Base-by-base conservation (phyloP, 768 basidiomycete genomes). In the Mycena rosella region DNA sequence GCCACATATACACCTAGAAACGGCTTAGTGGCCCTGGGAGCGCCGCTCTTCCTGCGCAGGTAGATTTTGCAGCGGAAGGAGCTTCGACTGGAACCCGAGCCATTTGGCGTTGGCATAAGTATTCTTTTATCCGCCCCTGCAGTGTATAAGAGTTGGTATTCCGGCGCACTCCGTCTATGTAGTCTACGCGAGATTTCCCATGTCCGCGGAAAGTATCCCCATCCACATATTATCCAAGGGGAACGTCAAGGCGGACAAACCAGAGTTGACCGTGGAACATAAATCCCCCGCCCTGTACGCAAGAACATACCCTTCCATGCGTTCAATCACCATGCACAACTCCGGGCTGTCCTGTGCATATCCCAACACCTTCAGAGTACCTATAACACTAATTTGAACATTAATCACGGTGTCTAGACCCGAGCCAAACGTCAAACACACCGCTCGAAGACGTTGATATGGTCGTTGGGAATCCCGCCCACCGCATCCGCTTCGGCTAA, bases 281-380 rank as follows among this genome's bases (percentile, higher is more conserved):
- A 30, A 32, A 24, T 26, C n/a, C 22, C 47, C 17, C 11, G 40
- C 24, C 4, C n/a, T 17, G 52, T 53, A 29, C 15, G 48, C 56
- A n/a, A 49, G 51, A 24, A 63, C 10, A 30, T 60, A 49, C 1
- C 57, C 49, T 24, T 63, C 69, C 60, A 67, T 62, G 11, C 48
- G 60, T 30, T 47, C 60, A 24, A 70, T 67, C 30, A 63, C 34
- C 27, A 45, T 52, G 14, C 8, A 5, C 34, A 47, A 44, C 15
- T 56, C 42, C 18, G 56, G 44, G 24, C 17, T 44, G n/a, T 51
- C 45, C 26, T 29, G 47, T 2, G 56, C 66, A 42, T 65, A 70
- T 0, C 60, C 68, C 3, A 62, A 6, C 17, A 27, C 3, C 38
- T 65, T 65, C 32, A 70, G 29, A 3, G 40, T 34, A 5, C 57